Conservation (phyloP, 2,329 filamentous ascomycete genomes). For the Pseudogymnoascus sp. region DNA sequence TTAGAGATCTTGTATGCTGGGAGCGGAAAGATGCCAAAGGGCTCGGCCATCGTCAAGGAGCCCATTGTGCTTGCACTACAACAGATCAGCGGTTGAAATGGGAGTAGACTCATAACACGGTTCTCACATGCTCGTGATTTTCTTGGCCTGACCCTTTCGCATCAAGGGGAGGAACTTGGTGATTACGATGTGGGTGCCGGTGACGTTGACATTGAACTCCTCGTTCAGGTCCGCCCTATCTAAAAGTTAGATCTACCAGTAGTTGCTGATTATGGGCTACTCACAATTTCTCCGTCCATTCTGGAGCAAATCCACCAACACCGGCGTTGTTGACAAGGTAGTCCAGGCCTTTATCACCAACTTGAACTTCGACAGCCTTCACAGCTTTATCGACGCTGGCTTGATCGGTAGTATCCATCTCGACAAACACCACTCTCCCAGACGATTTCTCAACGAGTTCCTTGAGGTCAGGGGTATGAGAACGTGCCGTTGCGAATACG, state of each 20-base stretch:
- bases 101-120: background rate
- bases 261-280: background rate
- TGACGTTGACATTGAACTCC: conserved; percentile 1
- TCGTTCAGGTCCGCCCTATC: background rate
- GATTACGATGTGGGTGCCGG: background rate
- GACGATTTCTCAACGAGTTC: background rate
- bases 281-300: conserved; percentile 9
- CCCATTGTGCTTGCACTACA: background rate
- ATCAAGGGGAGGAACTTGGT: conserved; percentile 20
- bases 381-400: background rate
- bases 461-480: background rate
- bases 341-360: background rate
- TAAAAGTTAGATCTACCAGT: background rate
- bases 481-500: background rate
- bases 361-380: background rate
- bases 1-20: conserved; percentile 15
- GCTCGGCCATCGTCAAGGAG: background rate
- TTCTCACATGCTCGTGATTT: conserved; percentile 8
- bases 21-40: background rate
- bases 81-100: background rate
- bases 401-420: background rate
- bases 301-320: background rate
- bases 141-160: conserved; percentile 12
- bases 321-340: conserved; percentile 3
- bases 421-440: background rate